These are phyloP conservation scores for Verruconis gallopava DNA, from an alignment of 2,329 filamentous ascomycete species.

Conservation along the genomic window DNA sequence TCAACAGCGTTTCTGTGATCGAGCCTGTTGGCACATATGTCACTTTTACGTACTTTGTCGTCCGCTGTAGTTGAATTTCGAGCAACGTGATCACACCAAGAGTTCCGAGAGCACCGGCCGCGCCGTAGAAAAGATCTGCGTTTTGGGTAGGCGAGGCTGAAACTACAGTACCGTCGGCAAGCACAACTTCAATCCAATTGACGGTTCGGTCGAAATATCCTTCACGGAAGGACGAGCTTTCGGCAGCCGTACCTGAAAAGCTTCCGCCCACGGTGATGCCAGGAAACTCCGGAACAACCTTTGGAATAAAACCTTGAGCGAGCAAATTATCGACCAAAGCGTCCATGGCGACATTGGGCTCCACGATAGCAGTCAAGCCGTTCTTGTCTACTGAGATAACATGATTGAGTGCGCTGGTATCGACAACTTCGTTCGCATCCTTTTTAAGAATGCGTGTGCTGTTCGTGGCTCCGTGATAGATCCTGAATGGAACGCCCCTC, in stretches of 20 bases:
- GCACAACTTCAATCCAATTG: constrained; percentile 51
- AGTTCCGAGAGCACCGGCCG: constrained; percentile 52
- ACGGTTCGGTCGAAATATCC: constrained; percentile 53
- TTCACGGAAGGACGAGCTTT: constrained; percentile 56
- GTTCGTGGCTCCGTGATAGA: constrained; percentile 67
- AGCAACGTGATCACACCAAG: constrained; percentile 51
- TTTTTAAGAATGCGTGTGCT: constrained; percentile 47
- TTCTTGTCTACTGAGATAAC: constrained; percentile 47
- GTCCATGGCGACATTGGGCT: constrained; percentile 61
- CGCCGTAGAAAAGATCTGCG: constrained; percentile 50
- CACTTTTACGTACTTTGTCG: constrained; percentile 36
- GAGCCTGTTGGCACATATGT: constrained; percentile 33
- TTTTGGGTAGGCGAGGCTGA: constrained; percentile 40
- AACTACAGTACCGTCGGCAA: constrained; percentile 38
- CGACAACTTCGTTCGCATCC: constrained; percentile 42
- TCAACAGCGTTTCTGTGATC: constrained; percentile 25
- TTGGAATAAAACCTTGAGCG: constrained; percentile 44
- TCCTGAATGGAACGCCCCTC: constrained; percentile 39
- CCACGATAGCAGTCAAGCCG: constrained; percentile 45
- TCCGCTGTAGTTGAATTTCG: constrained; percentile 33
- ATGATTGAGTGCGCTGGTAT: constrained; percentile 50
- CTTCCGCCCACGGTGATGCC: constrained; percentile 58
- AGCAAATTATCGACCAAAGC: constrained; percentile 46
- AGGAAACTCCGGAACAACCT: constrained; percentile 58
- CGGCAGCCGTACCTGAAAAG: constrained; percentile 54